phyloP scores from a whole-genome alignment of 2,329 filamentous ascomycete species.

The Sporothrix sp. region DNA sequence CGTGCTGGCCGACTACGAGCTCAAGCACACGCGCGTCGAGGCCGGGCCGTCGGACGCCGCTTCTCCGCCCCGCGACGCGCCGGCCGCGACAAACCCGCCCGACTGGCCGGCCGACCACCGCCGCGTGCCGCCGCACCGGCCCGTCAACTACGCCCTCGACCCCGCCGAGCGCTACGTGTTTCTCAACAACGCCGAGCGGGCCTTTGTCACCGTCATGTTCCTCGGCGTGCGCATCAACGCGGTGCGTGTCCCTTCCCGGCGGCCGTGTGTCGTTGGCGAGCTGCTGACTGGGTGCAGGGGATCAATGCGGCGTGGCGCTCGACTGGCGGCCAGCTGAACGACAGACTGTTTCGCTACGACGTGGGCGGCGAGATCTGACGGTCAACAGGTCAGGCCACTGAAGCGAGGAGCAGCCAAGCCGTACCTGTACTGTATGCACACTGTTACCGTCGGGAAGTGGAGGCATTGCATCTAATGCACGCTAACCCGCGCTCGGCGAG shows the following conservation, averaged over 20 bases:
- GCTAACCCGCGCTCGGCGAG: too few relatives aligned
- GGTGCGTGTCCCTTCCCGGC: conserved; percentile 7
- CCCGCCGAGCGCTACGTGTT: conserved; percentile 17
- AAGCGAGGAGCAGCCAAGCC: too few relatives aligned
- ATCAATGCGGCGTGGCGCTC: conserved; percentile 32
- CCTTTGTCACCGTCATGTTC: conserved; percentile 21
- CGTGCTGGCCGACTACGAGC: conserved; percentile 23
- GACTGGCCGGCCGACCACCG: conserved; percentile 19
- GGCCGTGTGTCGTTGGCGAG: not conserved
- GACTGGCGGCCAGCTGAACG: conserved; percentile 39
- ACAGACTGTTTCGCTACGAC: conserved; percentile 39
- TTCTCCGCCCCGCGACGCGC: conserved; percentile 8
- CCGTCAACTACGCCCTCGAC: conserved; percentile 18
- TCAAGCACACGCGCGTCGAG: conserved; percentile 5
- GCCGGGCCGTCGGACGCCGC: not conserved
- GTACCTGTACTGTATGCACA: too few relatives aligned
- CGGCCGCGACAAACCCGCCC: conserved; percentile 14
- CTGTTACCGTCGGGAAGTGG: too few relatives aligned
- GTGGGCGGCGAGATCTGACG: conserved; percentile 35
- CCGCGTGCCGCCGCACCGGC: conserved; percentile 20
- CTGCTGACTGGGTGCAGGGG: not conserved
- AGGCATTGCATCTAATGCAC: too few relatives aligned
- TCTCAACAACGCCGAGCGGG: conserved; percentile 14
- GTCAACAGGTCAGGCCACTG: too few relatives aligned
- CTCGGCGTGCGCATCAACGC: conserved; percentile 18